These are phyloP conservation scores for Capronia americana DNA, from an alignment of 2,329 filamentous ascomycete species.

Conservation along the genomic window DNA sequence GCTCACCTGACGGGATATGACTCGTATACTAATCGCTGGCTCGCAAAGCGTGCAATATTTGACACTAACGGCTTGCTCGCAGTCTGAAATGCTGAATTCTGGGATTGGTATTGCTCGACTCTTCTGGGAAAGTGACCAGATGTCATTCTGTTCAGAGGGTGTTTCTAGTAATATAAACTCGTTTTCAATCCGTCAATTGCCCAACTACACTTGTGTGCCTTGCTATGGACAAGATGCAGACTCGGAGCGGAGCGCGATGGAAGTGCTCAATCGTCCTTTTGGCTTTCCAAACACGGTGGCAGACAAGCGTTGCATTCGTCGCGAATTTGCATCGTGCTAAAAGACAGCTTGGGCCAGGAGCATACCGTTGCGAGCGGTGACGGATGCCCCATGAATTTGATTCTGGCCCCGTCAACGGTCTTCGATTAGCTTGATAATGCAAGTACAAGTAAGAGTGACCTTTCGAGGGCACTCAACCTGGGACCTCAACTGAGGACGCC, in stretches of 20 bases:
- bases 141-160: background rate
- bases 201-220: background rate
- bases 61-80: background rate
- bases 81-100: background rate
- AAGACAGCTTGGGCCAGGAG: background rate
- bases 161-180: background rate
- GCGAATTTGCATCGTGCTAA: background rate
- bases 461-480: background rate
- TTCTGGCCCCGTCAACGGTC: background rate
- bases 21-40: background rate
- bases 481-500: background rate
- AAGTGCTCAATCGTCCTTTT: background rate
- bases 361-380: background rate
- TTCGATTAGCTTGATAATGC: background rate
- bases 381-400: background rate
- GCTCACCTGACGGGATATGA: background rate
- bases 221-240: background rate
- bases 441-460: background rate
- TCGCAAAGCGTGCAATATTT: background rate
- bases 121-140: background rate
- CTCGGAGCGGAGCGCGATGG: background rate
- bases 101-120: background rate
- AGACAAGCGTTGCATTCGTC: background rate
- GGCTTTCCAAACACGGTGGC: background rate
- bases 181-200: background rate